Evolutionary conservation across 768 basidiomycete species (phyloP), one percentile per base, ranked within the genome.

Genomic region (Lactarius deliciosus): DNA sequence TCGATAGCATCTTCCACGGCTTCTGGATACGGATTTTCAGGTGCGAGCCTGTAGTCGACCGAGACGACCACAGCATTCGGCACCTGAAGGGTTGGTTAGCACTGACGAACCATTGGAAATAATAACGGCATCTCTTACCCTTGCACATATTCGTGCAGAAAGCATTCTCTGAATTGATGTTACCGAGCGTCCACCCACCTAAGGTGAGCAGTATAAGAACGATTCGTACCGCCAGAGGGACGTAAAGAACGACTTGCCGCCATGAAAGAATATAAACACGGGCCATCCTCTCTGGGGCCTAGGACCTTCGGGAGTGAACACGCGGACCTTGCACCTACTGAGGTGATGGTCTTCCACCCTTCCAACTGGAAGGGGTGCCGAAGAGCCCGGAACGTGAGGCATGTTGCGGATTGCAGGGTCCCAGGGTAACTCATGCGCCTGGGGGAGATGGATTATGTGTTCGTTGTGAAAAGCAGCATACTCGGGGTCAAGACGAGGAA

Each of bases 161-260:
- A 6, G 84, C 77, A n/a, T 81, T 82, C 66, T 87, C 86, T 30
- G 83, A 82, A 28, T 73, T 72, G 69, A 89, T 87, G 63, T 79
- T 85, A 0, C 90, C 90, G 1, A 91, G 78, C 0, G 89, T 90
- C 90, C 90, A 91, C 40, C 90, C 90, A 50, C 90, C 90, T 88
- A 70, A 6, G 53, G 34, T 30, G 16, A 13, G 13, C 25, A 28
- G 5, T 25, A 22, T 58, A 34, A 58, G 56, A 59, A 47, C 22
- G n/a, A 36, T 36, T 15, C 11, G 58, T n/a, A 38, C n/a, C 18
- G 15, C 22, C 7, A 2, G 7, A 57, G 10, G 20, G 36, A 15
- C 10, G 13, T 32, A 32, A 55, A 13, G 5, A n/a, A 38, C 16
- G 9, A 25, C 81, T 63, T 66, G 84, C 89, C 90, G 61, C 90